A percentile compares a stretch with the other conserved stretches of the same genome.
Conservation (phyloP, 2,329 filamentous ascomycete genomes). For the Diaporthe ilicicola region DNA sequence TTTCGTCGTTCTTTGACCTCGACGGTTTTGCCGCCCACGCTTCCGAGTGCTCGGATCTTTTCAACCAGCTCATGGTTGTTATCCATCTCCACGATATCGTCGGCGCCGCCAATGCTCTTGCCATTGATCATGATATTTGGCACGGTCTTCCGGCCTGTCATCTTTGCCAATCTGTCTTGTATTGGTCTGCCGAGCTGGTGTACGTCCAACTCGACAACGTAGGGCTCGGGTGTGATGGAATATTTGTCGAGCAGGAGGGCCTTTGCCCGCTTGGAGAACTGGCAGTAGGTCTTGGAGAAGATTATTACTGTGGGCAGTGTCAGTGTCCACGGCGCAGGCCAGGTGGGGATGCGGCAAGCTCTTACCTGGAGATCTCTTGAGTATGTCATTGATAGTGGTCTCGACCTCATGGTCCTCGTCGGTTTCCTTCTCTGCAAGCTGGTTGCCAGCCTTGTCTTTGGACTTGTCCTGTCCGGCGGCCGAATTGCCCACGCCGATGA, state of each 20-base stretch:
- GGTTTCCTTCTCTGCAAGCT: constrained; percentile 55
- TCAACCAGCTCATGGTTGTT: constrained; percentile 70
- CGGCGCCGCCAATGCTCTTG: constrained; percentile 87
- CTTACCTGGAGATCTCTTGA: constrained; percentile 86
- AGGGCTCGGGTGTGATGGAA: constrained; percentile 80
- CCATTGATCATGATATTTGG: constrained; percentile 92
- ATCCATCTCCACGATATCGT: constrained; percentile 82
- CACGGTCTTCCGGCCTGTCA: constrained; percentile 85
- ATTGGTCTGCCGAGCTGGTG: constrained; percentile 78
- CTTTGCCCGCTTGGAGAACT: constrained; percentile 86
- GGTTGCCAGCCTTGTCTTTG: constrained; percentile 49
- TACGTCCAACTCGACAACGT: constrained; percentile 88
- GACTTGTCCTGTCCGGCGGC: constrained; percentile 59
- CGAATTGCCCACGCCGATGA: constrained; percentile 68
- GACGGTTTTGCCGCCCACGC: constrained; percentile 69
- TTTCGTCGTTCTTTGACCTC: constrained; percentile 56
- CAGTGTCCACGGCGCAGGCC: constrained; percentile 32
- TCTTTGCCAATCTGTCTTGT: constrained; percentile 75
- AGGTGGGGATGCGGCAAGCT: constrained; percentile 33
- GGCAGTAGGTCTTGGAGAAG: constrained; percentile 95
- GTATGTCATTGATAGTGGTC: constrained; percentile 76
- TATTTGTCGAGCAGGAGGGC: constrained; percentile 85
- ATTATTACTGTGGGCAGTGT: constrained; percentile 74
- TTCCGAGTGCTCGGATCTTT: constrained; percentile 72
- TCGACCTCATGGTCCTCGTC: constrained; percentile 72